Evolutionary conservation across 768 basidiomycete species (phyloP), one percentile per base, ranked within the genome.

Genomic region (Guyanaporus albipodus): DNA sequence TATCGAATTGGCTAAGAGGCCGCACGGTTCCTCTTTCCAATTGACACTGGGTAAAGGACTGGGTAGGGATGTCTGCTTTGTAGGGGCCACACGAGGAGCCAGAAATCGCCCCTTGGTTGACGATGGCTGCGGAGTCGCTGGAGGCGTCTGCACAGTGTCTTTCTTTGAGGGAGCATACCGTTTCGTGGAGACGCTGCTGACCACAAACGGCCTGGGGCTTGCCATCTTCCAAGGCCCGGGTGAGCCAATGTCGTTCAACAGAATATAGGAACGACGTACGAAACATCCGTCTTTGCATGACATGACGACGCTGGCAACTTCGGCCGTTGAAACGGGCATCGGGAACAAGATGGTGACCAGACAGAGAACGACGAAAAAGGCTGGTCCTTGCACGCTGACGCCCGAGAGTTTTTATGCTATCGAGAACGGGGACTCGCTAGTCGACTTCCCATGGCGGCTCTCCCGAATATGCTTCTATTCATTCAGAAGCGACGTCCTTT

Each of bases 121-220:
- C n/a, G n/a, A n/a, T n/a, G n/a, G n/a, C n/a, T n/a, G n/a, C n/a
- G n/a, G n/a, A n/a, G n/a, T n/a, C n/a, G n/a, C n/a, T n/a, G n/a
- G n/a, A n/a, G n/a, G n/a, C n/a, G n/a, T n/a, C n/a, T n/a, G n/a
- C n/a, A n/a, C n/a, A n/a, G n/a, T n/a, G n/a, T n/a, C n/a, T n/a
- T 26, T 45, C 17, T 15, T 49, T 2, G 42, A 15, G 12, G 33
- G 26, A 10, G 34, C 35, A 4, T 42, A 36, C 4, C 54, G 36
- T 15, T 49, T 45, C n/a, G 44, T 38, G 19, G 24, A 12, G 0
- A 50, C 1, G 9, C 41, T 38, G 8, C 23, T 15, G 7, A 58
- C 53, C 18, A 56, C 53, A 15, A 59, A 59, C 5, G 49, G 44
- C n/a, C 8, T 52, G 1, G 17, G 14, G 6, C 8, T 31, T 15